Conservation (phyloP, 495 filamentous ascomycete species). For the Endocarpon pusillum region DNA sequence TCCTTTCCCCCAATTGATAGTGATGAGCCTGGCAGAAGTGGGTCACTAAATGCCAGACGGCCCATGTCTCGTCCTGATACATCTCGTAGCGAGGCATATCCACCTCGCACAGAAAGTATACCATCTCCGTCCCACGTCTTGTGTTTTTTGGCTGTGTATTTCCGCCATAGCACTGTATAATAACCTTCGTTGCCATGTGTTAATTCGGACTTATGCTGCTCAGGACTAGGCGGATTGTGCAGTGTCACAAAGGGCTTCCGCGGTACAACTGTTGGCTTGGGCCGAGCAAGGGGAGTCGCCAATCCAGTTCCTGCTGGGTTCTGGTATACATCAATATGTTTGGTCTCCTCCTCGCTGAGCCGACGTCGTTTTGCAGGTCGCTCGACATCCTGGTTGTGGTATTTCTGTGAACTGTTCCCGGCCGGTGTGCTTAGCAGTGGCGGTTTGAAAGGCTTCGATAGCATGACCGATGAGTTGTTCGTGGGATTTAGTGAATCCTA, state of each 20-base stretch:
- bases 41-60: constrained; percentile 31
- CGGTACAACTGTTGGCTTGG: background rate
- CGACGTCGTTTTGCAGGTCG: background rate
- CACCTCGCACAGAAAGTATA: constrained; percentile 37
- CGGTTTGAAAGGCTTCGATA: no score
- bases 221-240: constrained; percentile 1
- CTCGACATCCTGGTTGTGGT: no score
- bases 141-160: constrained; percentile 61
- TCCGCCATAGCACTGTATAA: constrained; percentile 59
- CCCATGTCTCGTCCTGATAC: constrained; percentile 53
- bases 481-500: no score
- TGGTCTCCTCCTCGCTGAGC: background rate
- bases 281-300: background rate
- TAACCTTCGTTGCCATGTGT: constrained; percentile 25
- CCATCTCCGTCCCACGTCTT: constrained; percentile 85
- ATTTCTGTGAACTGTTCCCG: no score
- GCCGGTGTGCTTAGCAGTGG: no score
- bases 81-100: constrained; percentile 47
- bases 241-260: background rate
- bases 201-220: constrained; percentile 8
- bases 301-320: background rate
- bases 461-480: no score
- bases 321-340: background rate
- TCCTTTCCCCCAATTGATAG: constrained; percentile 57
- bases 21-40: constrained; percentile 42